Evolutionary conservation across 1,284 basidiomycete species (phyloP), one percentile per base, ranked within the genome.

Genomic region (Rhodofomes roseus): DNA sequence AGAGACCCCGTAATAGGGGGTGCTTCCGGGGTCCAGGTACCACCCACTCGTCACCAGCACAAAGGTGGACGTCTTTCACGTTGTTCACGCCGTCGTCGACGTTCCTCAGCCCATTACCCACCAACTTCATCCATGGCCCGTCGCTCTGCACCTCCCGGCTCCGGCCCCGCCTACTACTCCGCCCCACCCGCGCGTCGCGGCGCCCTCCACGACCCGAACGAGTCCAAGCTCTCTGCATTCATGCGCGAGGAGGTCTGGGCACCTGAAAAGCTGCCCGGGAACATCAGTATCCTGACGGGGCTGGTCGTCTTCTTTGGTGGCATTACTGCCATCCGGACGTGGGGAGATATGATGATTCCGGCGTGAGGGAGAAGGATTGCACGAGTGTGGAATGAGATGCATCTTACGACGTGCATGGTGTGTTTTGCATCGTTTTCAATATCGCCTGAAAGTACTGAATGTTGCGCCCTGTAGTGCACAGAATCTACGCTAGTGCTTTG

Each of bases 291-390:
- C 63, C 64, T 85, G 40, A 83, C 84, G 11, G 86, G 86, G 22
- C 73, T 87, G 12, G 77, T 79, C 14, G 72, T 90, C 61, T 92
- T 92, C 67, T 73, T 83, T 23, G 87, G 81, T 23, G 87, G 89
- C 5, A 84, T 92, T 60, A 71, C 84, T 54, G 80, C 76, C 12
- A 81, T 85, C 34, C 80, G 90, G 72, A 81, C 80, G 27, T 92
- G 85, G 83, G 90, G 89, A n/a, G 87, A 89, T 51, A 70, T 90
- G 57, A 81, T 90, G 75, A 81, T 90, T 23, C 87, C 87, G 50
- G 81, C 81, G 41, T 89, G 71, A 76, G 58, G 22, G 37, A 48
- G 41, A 55, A 25, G 25, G 12, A 12, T 3, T n/a, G 14, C 37
- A 56, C 27, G 31, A 16, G 5, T 11, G n/a, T 18, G 2, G 31